Percentiles rank a stretch among this genome's conserved stretches.
These are phyloP conservation scores for Hapsidospora chrysogenum DNA, from an alignment of 495 filamentous ascomycete species.

Conservation along the genomic window DNA sequence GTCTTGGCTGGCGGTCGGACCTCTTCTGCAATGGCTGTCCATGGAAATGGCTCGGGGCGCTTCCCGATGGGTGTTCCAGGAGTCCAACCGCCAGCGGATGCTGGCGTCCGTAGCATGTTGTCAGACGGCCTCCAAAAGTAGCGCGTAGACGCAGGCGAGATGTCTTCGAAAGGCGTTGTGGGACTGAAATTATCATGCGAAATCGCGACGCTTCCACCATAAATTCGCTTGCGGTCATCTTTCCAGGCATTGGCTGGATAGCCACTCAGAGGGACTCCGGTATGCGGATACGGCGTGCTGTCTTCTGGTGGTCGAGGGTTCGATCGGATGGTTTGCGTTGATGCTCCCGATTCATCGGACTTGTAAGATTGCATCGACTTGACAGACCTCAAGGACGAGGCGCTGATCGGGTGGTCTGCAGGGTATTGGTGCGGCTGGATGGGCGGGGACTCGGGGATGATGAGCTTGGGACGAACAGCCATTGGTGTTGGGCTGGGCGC, in stretches of 20 bases:
- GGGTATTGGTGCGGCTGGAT: neutral
- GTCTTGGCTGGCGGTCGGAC: neutral
- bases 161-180: conserved; percentile 11
- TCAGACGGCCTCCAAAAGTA: neutral
- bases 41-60: neutral
- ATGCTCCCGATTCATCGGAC: neutral
- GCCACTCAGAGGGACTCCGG: neutral
- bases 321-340: neutral
- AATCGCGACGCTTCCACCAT: conserved; percentile 8
- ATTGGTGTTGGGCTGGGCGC: conserved; percentile 3
- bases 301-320: conserved; percentile 1
- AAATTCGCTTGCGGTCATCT: conserved; percentile 2
- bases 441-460: conserved; percentile 4
- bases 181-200: conserved; percentile 10
- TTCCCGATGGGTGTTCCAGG: neutral
- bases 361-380: neutral
- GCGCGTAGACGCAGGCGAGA: neutral
- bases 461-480: conserved; percentile 2
- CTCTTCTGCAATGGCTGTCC: neutral
- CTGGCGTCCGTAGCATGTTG: neutral
- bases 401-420: neutral
- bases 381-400: neutral
- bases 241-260: neutral
- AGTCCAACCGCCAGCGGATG: neutral
- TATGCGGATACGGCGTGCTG: conserved; percentile 1